These are phyloP conservation scores for Naumovozyma dairenensis DNA, from an alignment of 805 yeast species.

Conservation along the genomic window DNA sequence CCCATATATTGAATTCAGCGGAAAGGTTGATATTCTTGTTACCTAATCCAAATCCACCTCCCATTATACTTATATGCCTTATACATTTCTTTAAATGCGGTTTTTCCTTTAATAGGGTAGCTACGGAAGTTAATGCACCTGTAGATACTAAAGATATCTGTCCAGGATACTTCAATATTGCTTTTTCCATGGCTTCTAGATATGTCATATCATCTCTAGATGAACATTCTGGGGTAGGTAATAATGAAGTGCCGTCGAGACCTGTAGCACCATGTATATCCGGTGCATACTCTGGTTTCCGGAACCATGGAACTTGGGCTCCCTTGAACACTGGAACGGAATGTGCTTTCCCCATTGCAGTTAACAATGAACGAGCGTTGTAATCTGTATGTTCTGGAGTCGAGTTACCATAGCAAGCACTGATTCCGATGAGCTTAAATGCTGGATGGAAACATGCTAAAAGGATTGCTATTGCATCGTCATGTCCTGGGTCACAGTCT, in stretches of 20 bases:
- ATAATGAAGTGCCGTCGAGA: slow-evolving; percentile 58
- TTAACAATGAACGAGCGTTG: slow-evolving; percentile 58
- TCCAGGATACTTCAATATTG: slow-evolving; percentile 36
- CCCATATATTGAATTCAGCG: slow-evolving; percentile 68
- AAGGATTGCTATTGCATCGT: slow-evolving; percentile 70
- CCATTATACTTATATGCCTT: slow-evolving; percentile 59
- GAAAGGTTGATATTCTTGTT: slow-evolving; percentile 41
- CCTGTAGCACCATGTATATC: slow-evolving; percentile 70
- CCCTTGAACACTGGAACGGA: slow-evolving; percentile 63
- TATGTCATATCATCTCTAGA: slow-evolving; percentile 26
- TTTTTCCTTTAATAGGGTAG: slow-evolving; percentile 40
- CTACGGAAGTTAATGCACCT: slow-evolving; percentile 70
- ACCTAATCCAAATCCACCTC: slow-evolving; percentile 44
- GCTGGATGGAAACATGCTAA: slow-evolving; percentile 51
- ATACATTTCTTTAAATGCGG: slow-evolving; percentile 47
- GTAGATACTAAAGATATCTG: slow-evolving; percentile 57
- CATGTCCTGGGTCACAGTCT: slow-evolving; percentile 91
- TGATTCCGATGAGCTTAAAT: slow-evolving; percentile 54
- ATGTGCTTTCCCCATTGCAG: slow-evolving; percentile 38
- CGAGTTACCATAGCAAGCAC: slow-evolving; percentile 69
- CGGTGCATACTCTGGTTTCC: slow-evolving; percentile 38
- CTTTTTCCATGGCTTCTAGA: slow-evolving; percentile 33
- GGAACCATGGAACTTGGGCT: slow-evolving; percentile 44
- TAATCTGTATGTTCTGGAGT: slow-evolving; percentile 53
- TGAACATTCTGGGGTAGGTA: slow-evolving; percentile 38